Percentiles rank a stretch among this genome's conserved stretches.
Evolutionary conservation across 2,329 filamentous ascomycete species (phyloP).

Genomic region (Mycogone perniciosa): DNA sequence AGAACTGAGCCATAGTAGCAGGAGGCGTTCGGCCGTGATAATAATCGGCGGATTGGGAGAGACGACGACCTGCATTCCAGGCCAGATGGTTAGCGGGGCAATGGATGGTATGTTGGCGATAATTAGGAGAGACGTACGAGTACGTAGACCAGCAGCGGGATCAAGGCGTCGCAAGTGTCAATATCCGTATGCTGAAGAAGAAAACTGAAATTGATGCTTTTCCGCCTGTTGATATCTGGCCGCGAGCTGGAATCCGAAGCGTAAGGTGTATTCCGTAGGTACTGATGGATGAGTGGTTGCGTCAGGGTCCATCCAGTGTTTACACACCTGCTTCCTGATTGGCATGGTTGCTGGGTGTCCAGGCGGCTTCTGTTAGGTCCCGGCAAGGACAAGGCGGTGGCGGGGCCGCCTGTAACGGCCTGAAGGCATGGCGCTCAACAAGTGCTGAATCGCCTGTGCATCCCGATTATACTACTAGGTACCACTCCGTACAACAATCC

Average conservation of each 20-base stretch:
- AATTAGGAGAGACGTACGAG: not conserved
- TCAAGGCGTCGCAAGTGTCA: not conserved
- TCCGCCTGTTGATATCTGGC: not conserved
- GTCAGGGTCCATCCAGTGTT: slow-evolving; percentile 15
- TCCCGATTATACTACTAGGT: no score
- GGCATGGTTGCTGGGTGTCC: slow-evolving; percentile 23
- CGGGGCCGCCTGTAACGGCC: not conserved
- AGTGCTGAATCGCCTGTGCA: no score
- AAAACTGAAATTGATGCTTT: not conserved
- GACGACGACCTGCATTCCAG: slow-evolving; percentile 8
- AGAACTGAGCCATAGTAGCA: slow-evolving; percentile 34
- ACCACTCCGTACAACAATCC: no score
- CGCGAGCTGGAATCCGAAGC: slow-evolving; percentile 3
- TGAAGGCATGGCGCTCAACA: not conserved
- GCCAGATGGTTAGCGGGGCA: slow-evolving; percentile 13
- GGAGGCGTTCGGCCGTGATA: not conserved
- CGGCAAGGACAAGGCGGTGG: slow-evolving; percentile 13
- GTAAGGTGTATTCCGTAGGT: not conserved
- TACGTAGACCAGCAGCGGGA: not conserved
- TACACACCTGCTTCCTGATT: slow-evolving; percentile 25
- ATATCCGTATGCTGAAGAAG: not conserved
- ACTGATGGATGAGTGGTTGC: not conserved
- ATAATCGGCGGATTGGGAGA: slow-evolving; percentile 1
- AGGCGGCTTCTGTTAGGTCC: slow-evolving; percentile 1
- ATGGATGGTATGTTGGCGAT: slow-evolving; percentile 8